A percentile compares a stretch with the other conserved stretches of the same genome.
Evolutionary conservation across 331 rosid genomes (phyloP).

Genomic region (Saraca asoca): DNA sequence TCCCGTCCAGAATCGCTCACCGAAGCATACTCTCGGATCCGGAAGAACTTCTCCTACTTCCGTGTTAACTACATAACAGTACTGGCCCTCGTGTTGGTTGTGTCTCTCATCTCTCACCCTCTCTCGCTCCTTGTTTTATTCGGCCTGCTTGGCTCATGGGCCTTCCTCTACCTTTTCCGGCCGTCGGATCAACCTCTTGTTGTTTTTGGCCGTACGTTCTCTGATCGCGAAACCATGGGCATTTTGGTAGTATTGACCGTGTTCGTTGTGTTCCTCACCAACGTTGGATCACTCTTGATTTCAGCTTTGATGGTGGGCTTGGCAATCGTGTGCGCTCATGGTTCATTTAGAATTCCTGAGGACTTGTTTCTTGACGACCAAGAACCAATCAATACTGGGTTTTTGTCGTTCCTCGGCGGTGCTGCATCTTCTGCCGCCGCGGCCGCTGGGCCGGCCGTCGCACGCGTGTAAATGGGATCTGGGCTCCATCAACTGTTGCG

Average conservation of each 20-base stretch:
- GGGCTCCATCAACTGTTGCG: background rate
- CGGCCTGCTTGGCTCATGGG: background rate
- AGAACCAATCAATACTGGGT: background rate
- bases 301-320: conserved; percentile 5
- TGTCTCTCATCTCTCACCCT: conserved; percentile 4
- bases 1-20: background rate
- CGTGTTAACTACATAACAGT: conserved; percentile 2
- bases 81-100: background rate
- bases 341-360: background rate
- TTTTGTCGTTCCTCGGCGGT: conserved; percentile 2
- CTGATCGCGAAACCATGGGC: conserved; percentile 3
- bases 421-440: conserved; percentile 2
- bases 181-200: conserved; percentile 5
- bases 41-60: conserved; percentile 9
- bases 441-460: conserved; percentile 1
- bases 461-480: conserved; percentile 4
- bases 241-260: conserved; percentile 1
- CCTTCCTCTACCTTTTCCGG: conserved; percentile 1
- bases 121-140: conserved; percentile 1
- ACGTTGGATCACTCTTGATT: conserved; percentile 4
- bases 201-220: background rate
- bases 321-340: conserved; percentile 13
- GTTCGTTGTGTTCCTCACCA: conserved; percentile 5
- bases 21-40: conserved; percentile 17
- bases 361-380: conserved; percentile 12